phyloP scores from a whole-genome alignment of 257 asterid genomes.

The Solanum clarkiae region DNA sequence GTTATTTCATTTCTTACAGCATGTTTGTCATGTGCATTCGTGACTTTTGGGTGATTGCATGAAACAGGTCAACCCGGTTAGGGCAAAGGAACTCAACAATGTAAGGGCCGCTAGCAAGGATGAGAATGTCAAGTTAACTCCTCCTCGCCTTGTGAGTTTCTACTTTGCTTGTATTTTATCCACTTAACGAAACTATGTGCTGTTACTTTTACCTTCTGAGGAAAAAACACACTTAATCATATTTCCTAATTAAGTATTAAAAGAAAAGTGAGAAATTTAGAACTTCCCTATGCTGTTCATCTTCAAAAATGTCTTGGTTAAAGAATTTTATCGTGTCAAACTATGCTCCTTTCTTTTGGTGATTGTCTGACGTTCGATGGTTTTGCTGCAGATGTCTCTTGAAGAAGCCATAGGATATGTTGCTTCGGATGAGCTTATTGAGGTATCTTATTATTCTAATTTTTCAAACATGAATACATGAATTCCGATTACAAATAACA shows the following conservation, averaged over 20 bases:
- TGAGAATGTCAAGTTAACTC: slow-evolving; percentile 85
- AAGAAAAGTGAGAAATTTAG: neutral
- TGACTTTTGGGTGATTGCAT: slow-evolving; percentile 5
- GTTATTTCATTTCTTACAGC: neutral
- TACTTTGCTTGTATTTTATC: neutral
- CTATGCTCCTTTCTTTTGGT: neutral
- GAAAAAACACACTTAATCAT: neutral
- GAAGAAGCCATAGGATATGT: slow-evolving; percentile 99
- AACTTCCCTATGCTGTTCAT: neutral
- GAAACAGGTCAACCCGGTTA: slow-evolving; percentile 80
- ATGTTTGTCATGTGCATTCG: neutral
- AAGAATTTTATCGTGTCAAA: neutral
- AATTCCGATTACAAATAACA: neutral
- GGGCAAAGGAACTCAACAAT: slow-evolving; percentile 73
- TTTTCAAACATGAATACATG: neutral
- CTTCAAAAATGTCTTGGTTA: neutral
- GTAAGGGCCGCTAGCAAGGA: slow-evolving; percentile 84
- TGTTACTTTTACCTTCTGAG: neutral
- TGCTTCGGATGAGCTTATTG: slow-evolving; percentile 94
- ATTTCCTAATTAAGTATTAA: neutral
- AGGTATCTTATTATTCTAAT: slow-evolving; percentile 29
- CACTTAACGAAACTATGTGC: neutral
- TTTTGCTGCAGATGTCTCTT: slow-evolving; percentile 58
- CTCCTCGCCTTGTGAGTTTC: slow-evolving; percentile 83
- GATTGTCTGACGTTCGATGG: neutral